Evolutionary conservation across 805 yeast species (phyloP), one percentile per base, ranked within the genome.

Genomic region (Yarrowia alimentaria): DNA sequence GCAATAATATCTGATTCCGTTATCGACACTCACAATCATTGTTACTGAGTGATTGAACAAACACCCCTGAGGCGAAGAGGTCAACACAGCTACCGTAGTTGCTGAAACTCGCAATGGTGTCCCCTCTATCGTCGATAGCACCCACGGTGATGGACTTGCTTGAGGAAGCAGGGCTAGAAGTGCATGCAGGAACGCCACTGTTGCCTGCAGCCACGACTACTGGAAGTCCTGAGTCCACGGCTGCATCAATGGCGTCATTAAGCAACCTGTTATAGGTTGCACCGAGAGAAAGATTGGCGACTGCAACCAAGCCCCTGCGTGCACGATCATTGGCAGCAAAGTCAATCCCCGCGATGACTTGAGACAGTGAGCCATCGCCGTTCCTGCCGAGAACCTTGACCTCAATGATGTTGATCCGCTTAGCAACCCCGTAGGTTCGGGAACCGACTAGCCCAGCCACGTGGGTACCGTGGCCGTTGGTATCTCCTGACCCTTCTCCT

Each of bases 1-100:
- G 34, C 95, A 85, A 58, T 82, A 73, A 56, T 90, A 81, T 66
- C 86, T 83, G 60, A n/a, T n/a, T n/a, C n/a, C n/a, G n/a, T n/a
- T n/a, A n/a, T n/a, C n/a, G n/a, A n/a, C n/a, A 37, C 43, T 37
- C 12, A 37, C 43, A 37, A 9, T 37, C 43, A 18, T 37, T 37
- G 12, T n/a, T 24, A 24, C 34, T 40, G 26, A 40, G 34, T 18
- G 48, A 40, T 29, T 40, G 48, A 19, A 40, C 34, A 11, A 29
- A 26, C 24, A 87, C 81, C 0, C 98, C 98, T 37, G 91, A 78
- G 0, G 96, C 88, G 66, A 85, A 84, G 1, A 87, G 72, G 61
- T 87, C 88, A 5, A 90, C 94, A 64, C 97, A 91, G n/a, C 72
- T 70, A 0, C 98, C 97, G 88, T 89, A 86, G 62, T 91, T 90